These are phyloP conservation scores for Nicotiana tabacum DNA, from an alignment of 257 asterid species.

Conservation along the genomic window DNA sequence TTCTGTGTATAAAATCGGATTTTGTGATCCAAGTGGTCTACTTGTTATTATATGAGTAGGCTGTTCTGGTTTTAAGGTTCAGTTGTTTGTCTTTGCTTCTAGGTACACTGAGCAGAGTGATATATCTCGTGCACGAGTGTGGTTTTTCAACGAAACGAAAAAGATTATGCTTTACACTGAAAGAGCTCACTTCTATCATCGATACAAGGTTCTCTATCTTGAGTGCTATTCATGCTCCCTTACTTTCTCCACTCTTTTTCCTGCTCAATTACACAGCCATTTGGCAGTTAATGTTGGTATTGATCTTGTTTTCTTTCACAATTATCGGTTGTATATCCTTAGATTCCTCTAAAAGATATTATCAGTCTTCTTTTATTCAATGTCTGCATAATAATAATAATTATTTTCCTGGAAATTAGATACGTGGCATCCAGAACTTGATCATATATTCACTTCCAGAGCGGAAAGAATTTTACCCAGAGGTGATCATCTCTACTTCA, in stretches of 20 bases:
- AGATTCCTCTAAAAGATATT: not conserved
- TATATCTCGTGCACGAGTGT: slow-evolving; percentile 79
- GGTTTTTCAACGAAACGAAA: slow-evolving; percentile 74
- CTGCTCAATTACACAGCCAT: not conserved
- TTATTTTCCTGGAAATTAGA: slow-evolving; percentile 32
- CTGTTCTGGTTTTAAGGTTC: slow-evolving; percentile 1
- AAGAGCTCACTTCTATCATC: slow-evolving; percentile 93
- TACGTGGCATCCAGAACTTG: slow-evolving; percentile 76
- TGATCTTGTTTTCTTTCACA: not conserved
- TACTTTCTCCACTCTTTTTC: not conserved
- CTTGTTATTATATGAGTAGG: not conserved
- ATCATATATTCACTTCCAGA: slow-evolving; percentile 87
- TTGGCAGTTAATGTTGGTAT: not conserved
- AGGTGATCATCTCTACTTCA: slow-evolving; percentile 37
- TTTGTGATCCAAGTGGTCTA: not conserved
- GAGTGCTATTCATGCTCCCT: not conserved
- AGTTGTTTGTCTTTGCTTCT: not conserved
- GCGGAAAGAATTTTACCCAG: slow-evolving; percentile 91
- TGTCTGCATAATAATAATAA: not conserved
- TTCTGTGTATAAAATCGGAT: not conserved
- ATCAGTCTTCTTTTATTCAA: not conserved
- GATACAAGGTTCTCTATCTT: slow-evolving; percentile 73
- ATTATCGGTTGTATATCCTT: not conserved
- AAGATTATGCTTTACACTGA: slow-evolving; percentile 89
- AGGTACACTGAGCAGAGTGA: slow-evolving; percentile 78